phyloP scores from a whole-genome alignment of 73 alveolate species.

The Paramecium octaurelia region DNA sequence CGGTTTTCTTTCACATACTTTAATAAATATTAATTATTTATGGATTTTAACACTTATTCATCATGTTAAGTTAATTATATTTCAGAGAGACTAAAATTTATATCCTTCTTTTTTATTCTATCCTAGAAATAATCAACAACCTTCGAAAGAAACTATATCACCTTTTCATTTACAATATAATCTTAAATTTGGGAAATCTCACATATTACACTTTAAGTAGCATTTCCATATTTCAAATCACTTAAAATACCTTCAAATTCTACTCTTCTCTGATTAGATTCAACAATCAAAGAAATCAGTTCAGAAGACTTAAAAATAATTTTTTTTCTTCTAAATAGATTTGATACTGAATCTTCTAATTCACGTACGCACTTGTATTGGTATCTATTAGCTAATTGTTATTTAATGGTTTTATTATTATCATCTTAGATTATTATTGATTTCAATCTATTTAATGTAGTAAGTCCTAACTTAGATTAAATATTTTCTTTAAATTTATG shows the following conservation, averaged over 20 bases:
- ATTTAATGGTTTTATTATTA: too few species aligned
- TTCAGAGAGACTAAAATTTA: background rate
- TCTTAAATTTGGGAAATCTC: background rate
- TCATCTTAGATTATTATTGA: background rate
- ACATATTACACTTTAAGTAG: background rate
- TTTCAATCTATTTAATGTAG: background rate
- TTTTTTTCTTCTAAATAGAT: background rate
- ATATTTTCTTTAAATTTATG: background rate
- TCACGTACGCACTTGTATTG: too few species aligned
- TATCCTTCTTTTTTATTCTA: background rate
- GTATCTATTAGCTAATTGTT: too few species aligned
- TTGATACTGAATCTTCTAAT: too few species aligned
- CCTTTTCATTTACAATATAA: background rate
- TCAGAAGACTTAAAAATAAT: background rate
- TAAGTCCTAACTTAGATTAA: background rate
- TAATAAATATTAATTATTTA: background rate
- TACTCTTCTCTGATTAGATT: background rate
- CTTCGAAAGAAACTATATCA: background rate
- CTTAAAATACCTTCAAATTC: background rate
- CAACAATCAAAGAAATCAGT: background rate
- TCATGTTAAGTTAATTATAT: background rate
- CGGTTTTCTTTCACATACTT: background rate
- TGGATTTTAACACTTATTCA: background rate
- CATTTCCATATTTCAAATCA: background rate
- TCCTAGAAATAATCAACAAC: background rate